Percentiles rank a stretch among this genome's conserved stretches.
Conservation (phyloP, 1,139 yeast species). For the Blastobotrys serpentis region DNA sequence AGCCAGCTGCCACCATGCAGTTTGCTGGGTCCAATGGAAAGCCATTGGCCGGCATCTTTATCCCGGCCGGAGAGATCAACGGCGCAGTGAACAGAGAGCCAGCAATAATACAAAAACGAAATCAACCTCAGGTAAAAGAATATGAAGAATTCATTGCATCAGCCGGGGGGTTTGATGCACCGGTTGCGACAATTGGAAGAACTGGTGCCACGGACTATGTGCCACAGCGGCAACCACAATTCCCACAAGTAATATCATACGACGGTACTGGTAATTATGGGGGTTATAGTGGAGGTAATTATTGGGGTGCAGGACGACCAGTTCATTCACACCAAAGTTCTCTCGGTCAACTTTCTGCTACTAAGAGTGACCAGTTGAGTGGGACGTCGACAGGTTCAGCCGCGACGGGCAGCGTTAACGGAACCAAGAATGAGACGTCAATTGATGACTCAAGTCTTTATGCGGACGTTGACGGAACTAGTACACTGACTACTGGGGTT, state of each 20-base stretch:
- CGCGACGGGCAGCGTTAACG: background rate
- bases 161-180: background rate
- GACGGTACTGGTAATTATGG: no score
- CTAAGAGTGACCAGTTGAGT: background rate
- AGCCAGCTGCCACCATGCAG: conserved; percentile 1
- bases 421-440: background rate
- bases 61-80: conserved; percentile 3
- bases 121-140: background rate
- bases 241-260: no score
- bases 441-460: background rate
- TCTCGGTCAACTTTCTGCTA: no score
- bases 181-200: background rate
- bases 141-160: background rate
- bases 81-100: background rate
- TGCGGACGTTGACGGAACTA: background rate
- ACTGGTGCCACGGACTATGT: background rate
- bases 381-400: background rate
- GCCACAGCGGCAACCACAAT: background rate
- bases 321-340: background rate
- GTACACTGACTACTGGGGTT: background rate
- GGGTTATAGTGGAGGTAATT: background rate
- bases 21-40: background rate
- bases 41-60: conserved; percentile 4
- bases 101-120: background rate
- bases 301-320: background rate